Evolutionary conservation across 257 asterid species (phyloP).

Genomic region (Henckelia pumila): DNA sequence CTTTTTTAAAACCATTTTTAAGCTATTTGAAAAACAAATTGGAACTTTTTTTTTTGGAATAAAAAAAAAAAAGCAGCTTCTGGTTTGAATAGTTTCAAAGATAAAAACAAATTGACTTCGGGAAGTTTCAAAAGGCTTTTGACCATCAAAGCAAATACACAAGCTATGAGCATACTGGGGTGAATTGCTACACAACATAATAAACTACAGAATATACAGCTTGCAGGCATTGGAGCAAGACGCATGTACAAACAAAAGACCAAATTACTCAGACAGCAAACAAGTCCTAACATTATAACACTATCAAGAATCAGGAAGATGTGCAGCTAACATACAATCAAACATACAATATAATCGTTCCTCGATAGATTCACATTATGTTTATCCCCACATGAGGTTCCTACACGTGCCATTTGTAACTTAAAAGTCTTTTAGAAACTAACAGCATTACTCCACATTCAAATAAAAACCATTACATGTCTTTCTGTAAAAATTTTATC

Average conservation of each 20-base stretch:
- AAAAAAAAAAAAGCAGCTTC: not conserved
- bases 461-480: not conserved
- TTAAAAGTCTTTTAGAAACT: not conserved
- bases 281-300: not conserved
- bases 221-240: not conserved
- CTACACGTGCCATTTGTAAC: not conserved
- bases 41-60: not conserved
- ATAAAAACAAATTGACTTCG: too few species aligned
- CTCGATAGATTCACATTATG: not conserved
- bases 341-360: too few species aligned
- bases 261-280: not conserved
- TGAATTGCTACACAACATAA: not conserved
- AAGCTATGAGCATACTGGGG: not conserved
- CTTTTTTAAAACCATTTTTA: not conserved
- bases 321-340: not conserved
- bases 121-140: not conserved
- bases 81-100: not conserved
- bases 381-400: not conserved
- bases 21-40: too few species aligned
- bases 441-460: not conserved
- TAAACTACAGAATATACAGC: not conserved
- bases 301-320: not conserved
- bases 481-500: not conserved
- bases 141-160: not conserved
- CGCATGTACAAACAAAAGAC: slow-evolving; percentile 2